Evolutionary conservation across 257 asterid species (phyloP), one percentile per base, ranked within the genome.

Genomic region (Solanum infundibuliforme): DNA sequence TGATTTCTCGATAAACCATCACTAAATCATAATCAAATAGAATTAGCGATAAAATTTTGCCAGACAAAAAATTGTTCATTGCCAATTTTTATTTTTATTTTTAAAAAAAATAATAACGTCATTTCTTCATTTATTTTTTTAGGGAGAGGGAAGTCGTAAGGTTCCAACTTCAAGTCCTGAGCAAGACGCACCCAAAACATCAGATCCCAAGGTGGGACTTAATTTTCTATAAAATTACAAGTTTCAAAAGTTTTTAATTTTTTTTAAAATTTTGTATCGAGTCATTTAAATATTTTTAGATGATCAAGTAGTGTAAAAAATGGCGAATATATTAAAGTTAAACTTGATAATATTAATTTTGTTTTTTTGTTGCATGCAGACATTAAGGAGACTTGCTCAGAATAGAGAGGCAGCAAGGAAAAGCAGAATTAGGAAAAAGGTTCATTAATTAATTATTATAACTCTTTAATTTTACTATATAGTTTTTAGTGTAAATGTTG

Each of bases 341-440:
- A 73, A 32, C 25, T 34, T 12, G 12, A 34, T 8, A 73, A 18
- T 18, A 20, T 73, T 34, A 9, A 34, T 72, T 73, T 73, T 8
- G 20, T 2, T 1, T 35, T 34, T 25, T 36, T 27, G 25, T 84
- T 68, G 89, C 71, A 65, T 84, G 90, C 93, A 95, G 99, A 92
- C 93, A 68, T 81, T 96, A 87, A 94, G 99, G 89, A 90, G 99
- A 91, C 98, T 96, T 90, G 99, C 98, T 85, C 99, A 95, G 94
- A 95, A 96, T 92, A 92, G 99, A 81, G 99, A 96, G 90, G 99
- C 99, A 88, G 99, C 99, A 7, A 94, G 98, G 93, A 96, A 96
- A 89, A 95, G 98, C 91, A 93, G 99, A 85, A 94, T 95, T 13
- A 92, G 99, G 90, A 96, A 96, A 90, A 96, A 96, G 96, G 99